phyloP scores from a whole-genome alignment of 768 basidiomycete genomes.

The Leccinum rimulosum region DNA sequence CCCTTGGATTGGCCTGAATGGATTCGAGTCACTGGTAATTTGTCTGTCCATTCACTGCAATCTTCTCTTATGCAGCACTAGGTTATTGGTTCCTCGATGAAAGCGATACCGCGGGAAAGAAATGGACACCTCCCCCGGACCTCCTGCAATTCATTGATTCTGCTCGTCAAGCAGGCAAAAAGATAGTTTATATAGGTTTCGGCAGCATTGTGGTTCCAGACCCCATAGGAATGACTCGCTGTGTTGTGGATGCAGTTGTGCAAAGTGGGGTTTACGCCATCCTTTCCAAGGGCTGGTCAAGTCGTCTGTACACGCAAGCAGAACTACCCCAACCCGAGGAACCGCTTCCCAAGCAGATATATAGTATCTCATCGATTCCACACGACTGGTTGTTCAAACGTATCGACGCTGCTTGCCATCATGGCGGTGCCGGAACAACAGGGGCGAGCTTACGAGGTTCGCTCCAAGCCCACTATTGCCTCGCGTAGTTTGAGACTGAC shows the following conservation, averaged over 20 bases:
- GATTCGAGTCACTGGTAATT: slow-evolving; percentile 86
- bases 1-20: slow-evolving; percentile 99
- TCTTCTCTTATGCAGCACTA: slow-evolving; percentile 27
- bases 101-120: slow-evolving; percentile 83
- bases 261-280: slow-evolving; percentile 89
- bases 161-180: slow-evolving; percentile 74
- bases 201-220: slow-evolving; percentile 97
- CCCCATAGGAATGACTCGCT: slow-evolving; percentile 87
- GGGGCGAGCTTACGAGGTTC: slow-evolving; percentile 90
- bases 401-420: slow-evolving; percentile 97
- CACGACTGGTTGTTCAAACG: slow-evolving; percentile 95
- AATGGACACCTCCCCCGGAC: slow-evolving; percentile 84
- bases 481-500: slow-evolving; percentile 4
- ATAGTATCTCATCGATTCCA: slow-evolving; percentile 80
- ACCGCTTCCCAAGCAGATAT: slow-evolving; percentile 75
- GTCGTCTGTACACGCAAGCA: slow-evolving; percentile 69
- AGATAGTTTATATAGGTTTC: slow-evolving; percentile 96
- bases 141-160: slow-evolving; percentile 80
- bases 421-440: slow-evolving; percentile 95
- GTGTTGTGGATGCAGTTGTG: slow-evolving; percentile 83
- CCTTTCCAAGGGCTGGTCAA: slow-evolving; percentile 97
- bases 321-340: slow-evolving; percentile 65
- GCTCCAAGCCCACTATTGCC: slow-evolving; percentile 14
- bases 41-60: slow-evolving; percentile 5
- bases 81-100: slow-evolving; percentile 98